Base-by-base conservation (phyloP, 2,329 filamentous ascomycete genomes). In the Verticillium isaacii region DNA sequence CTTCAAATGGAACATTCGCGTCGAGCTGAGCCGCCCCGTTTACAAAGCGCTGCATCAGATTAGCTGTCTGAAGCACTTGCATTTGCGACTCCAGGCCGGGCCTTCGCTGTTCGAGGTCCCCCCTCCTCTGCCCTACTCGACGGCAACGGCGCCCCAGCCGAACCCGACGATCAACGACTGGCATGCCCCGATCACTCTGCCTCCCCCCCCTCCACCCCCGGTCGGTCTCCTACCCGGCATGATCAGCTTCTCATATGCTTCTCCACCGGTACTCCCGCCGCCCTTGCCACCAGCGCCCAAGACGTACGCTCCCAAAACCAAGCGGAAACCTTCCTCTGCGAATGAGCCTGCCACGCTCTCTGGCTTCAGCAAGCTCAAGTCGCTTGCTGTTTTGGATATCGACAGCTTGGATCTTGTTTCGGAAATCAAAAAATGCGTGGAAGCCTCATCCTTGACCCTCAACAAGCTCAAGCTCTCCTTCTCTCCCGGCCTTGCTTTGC, bases 1-100 rank as follows among this genome's bases (percentile, higher is more conserved):
- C 3, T 87, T 89, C 67, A 77, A 82, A 65, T 89, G 86, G 86
- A 86, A 89, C 69, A 83, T 88, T 60, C 80, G 85, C 7, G 82
- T 89, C 60, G 86, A 89, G 70, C 77, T 89, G 11, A 86, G 82
- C 68, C 77, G 83, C 6, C 80, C 79, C 1, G 80, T 89, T 5
- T 88, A 85, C 72, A 78, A 78, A 61, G 78, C 80, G 37, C 75
- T 89, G 12, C 85, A 87, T 68, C 72, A 77, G 37, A 83, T 87
- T 61, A 63, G 74, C 19, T 77, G 80, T 7, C 75, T 89, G 32
- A 78, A 79, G 61, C 74, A 82, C 63, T 67, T 89, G 14, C 83
- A 86, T 65, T 68, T 89, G 54, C 82, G 86, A 61, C 78, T 89
- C 72, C 86, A 88, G 63, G 75, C 77, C 4, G 85, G 85, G 2